phyloP scores from a whole-genome alignment of 768 basidiomycete species.

The Leccinum broughii region DNA sequence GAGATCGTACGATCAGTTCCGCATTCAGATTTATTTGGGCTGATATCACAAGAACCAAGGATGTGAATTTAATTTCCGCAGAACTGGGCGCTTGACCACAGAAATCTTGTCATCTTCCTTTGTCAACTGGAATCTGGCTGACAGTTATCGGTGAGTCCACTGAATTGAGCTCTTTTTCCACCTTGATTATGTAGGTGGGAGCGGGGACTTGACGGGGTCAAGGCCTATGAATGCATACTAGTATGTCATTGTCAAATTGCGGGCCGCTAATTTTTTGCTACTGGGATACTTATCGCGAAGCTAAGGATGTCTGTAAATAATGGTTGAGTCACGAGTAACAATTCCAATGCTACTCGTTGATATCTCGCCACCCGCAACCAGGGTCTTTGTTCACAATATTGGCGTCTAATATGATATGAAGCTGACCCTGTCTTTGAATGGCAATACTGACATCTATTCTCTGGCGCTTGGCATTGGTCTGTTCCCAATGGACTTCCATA shows the following conservation, averaged over 20 bases:
- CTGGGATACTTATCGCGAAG: too few relatives aligned
- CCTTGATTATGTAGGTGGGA: too few relatives aligned
- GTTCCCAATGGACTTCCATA: neutral
- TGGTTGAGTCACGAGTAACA: neutral
- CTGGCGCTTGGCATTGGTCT: neutral
- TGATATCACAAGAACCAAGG: too few relatives aligned
- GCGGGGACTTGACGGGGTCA: too few relatives aligned
- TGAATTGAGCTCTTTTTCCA: too few relatives aligned
- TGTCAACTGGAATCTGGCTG: too few relatives aligned
- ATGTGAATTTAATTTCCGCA: neutral
- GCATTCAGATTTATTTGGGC: neutral
- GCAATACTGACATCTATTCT: neutral
- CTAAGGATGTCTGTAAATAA: neutral
- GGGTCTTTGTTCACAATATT: neutral
- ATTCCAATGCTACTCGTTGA: neutral
- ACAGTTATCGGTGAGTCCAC: too few relatives aligned
- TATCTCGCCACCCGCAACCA: neutral
- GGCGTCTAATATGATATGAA: neutral
- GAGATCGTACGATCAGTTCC: neutral
- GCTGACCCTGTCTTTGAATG: neutral
- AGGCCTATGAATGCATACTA: too few relatives aligned
- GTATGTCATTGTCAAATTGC: too few relatives aligned
- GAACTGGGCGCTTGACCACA: neutral
- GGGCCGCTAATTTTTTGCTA: too few relatives aligned
- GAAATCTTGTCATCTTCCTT: neutral